Percentiles rank a stretch among this genome's conserved stretches.
Evolutionary conservation across 2,329 filamentous ascomycete genomes (phyloP).

Genomic region (Cytospora piceicola): DNA sequence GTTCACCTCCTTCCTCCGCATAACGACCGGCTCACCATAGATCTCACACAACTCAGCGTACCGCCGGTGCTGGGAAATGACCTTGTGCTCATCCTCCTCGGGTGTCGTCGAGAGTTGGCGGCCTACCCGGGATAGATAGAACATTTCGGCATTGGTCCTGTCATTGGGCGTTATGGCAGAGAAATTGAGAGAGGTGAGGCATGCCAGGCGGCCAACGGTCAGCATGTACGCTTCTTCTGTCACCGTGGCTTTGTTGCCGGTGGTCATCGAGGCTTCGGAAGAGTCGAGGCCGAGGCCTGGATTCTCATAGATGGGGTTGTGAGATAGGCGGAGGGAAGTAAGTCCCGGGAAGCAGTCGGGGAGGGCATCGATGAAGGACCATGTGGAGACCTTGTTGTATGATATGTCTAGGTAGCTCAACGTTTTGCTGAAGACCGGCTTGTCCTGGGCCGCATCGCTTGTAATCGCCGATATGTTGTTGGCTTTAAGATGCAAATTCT

Average conservation of each 20-base stretch:
- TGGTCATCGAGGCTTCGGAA: constrained; percentile 33
- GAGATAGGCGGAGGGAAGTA: constrained; percentile 74
- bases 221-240: constrained; percentile 89
- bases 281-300: constrained; percentile 43
- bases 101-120: constrained; percentile 70
- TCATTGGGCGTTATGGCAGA: constrained; percentile 72
- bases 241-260: constrained; percentile 47
- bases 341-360: constrained; percentile 72
- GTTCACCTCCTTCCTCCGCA: constrained; percentile 62
- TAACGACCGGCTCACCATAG: constrained; percentile 72
- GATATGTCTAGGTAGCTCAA: constrained; percentile 74
- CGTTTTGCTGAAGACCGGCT: constrained; percentile 55
- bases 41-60: constrained; percentile 74
- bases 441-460: constrained; percentile 36
- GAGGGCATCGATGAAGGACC: constrained; percentile 75
- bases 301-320: constrained; percentile 80
- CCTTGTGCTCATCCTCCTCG: constrained; percentile 53
- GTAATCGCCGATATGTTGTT: constrained; percentile 65
- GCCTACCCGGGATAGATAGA: constrained; percentile 85
- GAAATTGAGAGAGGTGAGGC: constrained; percentile 73
- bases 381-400: constrained; percentile 69
- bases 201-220: constrained; percentile 73
- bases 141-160: constrained; percentile 86
- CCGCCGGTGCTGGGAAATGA: constrained; percentile 69
- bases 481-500: constrained; percentile 72